Base-by-base conservation (phyloP, 129 eudicot species). In the Heracleum sosnowskyi region DNA sequence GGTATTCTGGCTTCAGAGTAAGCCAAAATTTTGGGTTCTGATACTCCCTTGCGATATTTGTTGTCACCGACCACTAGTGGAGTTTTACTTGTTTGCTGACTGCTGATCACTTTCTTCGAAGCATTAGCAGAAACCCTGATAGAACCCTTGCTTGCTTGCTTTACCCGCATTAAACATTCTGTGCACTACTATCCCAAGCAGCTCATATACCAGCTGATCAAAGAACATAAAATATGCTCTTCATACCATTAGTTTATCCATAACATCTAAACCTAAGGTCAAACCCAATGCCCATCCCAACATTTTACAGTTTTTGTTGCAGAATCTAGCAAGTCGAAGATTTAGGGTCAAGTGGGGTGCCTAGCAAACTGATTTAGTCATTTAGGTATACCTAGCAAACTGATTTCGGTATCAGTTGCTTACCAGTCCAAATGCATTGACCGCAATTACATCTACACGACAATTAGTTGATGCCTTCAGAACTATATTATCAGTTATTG, bases 1-100 rank as follows among this genome's bases (percentile, higher is more conserved):
- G 83, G 96, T 96, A 94, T 44, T 89, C 97, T 0, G 97, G 97
- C 70, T 94, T 89, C 42, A 33, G 96, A 89, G 46, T 94, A 96
- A 0, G 92, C 80, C 79, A 91, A 62, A 76, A 77, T 24, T 55
- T 83, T 78, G n/a, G 85, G 82, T 1, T 78, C 86, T 11, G 75
- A 7, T 17, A 76, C 79, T 0, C 75, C 82, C 73, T 83, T 74
- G 20, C 74, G 78, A 83, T 83, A 64, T 78, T 78, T 17, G 77
- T 78, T 17, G 77, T 18, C 82, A 63, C 82, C 49, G n/a, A 78
- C 79, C 20, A 73, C 82, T 6, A 79, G 79, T 72, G 47, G 82
- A 72, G 36, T 78, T 78, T 78, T 42, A 83, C 82, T 47, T 79
- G 77, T 20, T 83, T 83, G 77, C 71, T 73, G 24, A 83, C 79